Percentiles rank a stretch among this genome's conserved stretches.
phyloP scores from a whole-genome alignment of 768 basidiomycete species.

The Clavaria fumosa region DNA sequence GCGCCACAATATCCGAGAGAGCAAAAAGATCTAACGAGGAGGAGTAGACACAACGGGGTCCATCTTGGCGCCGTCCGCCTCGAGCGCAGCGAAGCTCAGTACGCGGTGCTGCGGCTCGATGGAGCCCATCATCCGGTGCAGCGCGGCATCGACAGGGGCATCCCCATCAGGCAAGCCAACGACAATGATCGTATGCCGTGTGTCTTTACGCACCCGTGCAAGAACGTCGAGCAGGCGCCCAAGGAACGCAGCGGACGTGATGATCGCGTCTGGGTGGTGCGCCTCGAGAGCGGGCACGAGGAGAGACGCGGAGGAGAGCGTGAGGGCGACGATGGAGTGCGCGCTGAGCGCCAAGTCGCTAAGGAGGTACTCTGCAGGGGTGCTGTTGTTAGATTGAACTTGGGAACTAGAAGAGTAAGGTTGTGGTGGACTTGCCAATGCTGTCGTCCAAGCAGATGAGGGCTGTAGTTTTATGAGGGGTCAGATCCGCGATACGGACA shows the following conservation, averaged over 20 bases:
- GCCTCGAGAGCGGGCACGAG: slow-evolving; percentile 50
- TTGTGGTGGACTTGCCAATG: slow-evolving; percentile 33
- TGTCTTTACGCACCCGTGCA: slow-evolving; percentile 38
- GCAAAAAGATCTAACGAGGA: slow-evolving; percentile 31
- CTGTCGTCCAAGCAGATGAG: slow-evolving; percentile 68
- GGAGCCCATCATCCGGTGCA: no score
- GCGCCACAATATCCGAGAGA: slow-evolving; percentile 8
- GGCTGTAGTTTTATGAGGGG: slow-evolving; percentile 47
- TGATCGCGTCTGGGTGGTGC: slow-evolving; percentile 58
- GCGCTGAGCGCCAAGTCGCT: slow-evolving; percentile 66
- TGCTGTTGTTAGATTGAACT: no score
- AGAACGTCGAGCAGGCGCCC: slow-evolving; percentile 56
- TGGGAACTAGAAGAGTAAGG: background rate
- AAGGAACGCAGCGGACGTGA: slow-evolving; percentile 52
- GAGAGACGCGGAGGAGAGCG: slow-evolving; percentile 40
- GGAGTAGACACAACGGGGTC: slow-evolving; percentile 29
- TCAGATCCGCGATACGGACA: slow-evolving; percentile 35
- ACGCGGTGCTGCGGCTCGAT: no score
- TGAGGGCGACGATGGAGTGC: slow-evolving; percentile 53
- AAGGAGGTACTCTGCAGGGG: slow-evolving; percentile 72
- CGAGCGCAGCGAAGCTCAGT: slow-evolving; percentile 52
- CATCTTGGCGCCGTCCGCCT: slow-evolving; percentile 43
- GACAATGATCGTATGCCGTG: slow-evolving; percentile 47
- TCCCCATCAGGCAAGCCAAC: slow-evolving; percentile 46
- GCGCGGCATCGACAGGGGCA: no score